Conservation (phyloP, 225 moss, liverwort and hornwort species). For the Pleurozium schreberi region DNA sequence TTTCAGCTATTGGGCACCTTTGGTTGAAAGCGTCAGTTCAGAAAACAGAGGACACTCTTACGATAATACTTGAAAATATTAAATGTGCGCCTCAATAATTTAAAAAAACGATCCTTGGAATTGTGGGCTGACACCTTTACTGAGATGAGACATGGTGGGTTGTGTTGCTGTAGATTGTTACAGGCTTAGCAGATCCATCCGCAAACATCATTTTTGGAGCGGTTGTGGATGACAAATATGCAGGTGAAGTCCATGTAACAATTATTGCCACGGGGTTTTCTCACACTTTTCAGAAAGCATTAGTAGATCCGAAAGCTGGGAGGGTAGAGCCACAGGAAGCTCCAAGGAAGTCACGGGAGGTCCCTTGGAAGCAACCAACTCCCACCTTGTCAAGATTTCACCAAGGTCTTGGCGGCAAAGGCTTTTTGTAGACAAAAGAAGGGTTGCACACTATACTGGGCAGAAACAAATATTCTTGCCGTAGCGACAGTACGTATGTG, state of each 20-base stretch:
- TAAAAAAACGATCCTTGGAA: background rate
- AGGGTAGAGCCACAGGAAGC: constrained; percentile 45
- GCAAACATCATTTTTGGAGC: constrained; percentile 85
- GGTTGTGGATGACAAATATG: constrained; percentile 39
- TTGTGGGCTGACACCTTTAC: background rate
- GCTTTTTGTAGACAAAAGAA: constrained; percentile 43
- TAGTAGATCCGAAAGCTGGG: constrained; percentile 61
- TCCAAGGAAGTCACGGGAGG: constrained; percentile 23
- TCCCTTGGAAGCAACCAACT: constrained; percentile 59
- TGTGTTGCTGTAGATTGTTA: constrained; percentile 48
- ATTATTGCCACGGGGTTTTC: constrained; percentile 91
- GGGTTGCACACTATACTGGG: background rate
- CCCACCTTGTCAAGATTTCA: constrained; percentile 64
- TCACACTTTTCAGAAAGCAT: constrained; percentile 70
- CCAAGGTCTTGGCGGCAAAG: constrained; percentile 68
- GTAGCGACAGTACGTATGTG: background rate
- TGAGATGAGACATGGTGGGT: background rate
- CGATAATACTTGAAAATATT: background rate
- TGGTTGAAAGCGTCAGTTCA: background rate
- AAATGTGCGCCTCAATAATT: too few relatives aligned
- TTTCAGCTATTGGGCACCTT: background rate
- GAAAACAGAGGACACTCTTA: background rate
- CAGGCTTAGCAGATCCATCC: constrained; percentile 64
- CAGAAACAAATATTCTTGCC: background rate
- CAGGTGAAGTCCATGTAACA: constrained; percentile 73